These are phyloP conservation scores for Candida tunisiensis DNA, from an alignment of 1,139 yeast species.

Conservation along the genomic window DNA sequence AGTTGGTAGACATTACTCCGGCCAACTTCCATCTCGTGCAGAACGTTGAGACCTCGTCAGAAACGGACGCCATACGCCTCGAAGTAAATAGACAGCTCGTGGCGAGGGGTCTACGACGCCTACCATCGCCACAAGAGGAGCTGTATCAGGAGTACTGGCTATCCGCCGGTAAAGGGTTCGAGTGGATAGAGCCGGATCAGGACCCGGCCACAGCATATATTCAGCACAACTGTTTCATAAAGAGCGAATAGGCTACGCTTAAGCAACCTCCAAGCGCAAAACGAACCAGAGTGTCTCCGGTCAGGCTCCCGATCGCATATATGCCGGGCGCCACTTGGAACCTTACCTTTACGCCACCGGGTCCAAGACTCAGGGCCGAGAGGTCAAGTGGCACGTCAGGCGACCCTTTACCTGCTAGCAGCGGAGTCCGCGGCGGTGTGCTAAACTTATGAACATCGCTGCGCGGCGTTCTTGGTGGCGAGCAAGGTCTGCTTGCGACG, in stretches of 20 bases:
- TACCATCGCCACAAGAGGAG: constrained; percentile 31
- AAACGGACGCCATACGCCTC: background rate
- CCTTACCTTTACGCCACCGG: too few relatives aligned
- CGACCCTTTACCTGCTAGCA: too few relatives aligned
- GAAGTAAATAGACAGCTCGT: constrained; percentile 4
- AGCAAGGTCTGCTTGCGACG: too few relatives aligned
- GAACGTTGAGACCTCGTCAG: too few relatives aligned
- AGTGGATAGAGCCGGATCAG: constrained; percentile 69
- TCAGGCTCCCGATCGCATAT: constrained; percentile 15
- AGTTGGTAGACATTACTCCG: constrained; percentile 6
- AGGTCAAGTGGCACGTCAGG: too few relatives aligned
- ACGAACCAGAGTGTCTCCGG: constrained; percentile 19
- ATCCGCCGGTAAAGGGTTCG: constrained; percentile 56
- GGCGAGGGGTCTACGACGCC: constrained; percentile 14
- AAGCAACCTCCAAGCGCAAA: constrained; percentile 15
- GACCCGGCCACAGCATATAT: too few relatives aligned
- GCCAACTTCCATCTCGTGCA: constrained; percentile 7
- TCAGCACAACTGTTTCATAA: constrained; percentile 14
- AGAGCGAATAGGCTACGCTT: constrained; percentile 7
- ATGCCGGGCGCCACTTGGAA: constrained; percentile 3
- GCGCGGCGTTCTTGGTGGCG: too few relatives aligned
- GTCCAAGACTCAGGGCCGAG: too few relatives aligned
- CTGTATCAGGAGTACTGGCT: constrained; percentile 65
- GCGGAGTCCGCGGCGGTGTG: too few relatives aligned
- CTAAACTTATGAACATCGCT: too few relatives aligned